A percentile compares a stretch with the other conserved stretches of the same genome.
phyloP scores from a whole-genome alignment of 805 yeast species.

The Candida succiphila region DNA sequence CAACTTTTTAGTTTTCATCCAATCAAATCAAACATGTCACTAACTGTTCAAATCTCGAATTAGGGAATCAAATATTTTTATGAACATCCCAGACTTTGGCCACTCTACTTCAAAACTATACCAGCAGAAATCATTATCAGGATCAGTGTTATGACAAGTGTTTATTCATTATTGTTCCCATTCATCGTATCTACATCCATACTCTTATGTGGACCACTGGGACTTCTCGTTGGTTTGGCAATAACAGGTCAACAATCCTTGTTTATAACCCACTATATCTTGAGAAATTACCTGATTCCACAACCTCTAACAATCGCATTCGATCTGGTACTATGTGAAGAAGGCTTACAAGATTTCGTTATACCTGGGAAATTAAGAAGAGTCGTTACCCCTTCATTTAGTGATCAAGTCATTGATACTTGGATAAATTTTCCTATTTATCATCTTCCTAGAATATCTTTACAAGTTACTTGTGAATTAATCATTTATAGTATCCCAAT shows the following conservation, averaged over 20 bases:
- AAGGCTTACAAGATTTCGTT: slow-evolving; percentile 18
- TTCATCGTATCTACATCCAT: slow-evolving; percentile 12
- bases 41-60: slow-evolving; percentile 11
- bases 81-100: slow-evolving; percentile 15
- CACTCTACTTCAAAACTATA: slow-evolving; percentile 12
- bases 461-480: not conserved
- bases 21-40: not conserved
- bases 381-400: slow-evolving; percentile 16
- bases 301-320: slow-evolving; percentile 15
- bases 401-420: slow-evolving; percentile 10
- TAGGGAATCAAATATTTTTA: slow-evolving; percentile 17
- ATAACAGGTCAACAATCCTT: slow-evolving; percentile 18
- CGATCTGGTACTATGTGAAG: slow-evolving; percentile 17
- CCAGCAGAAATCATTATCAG: slow-evolving; percentile 14
- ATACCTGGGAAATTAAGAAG: slow-evolving; percentile 23
- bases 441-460: slow-evolving; percentile 4
- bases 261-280: slow-evolving; percentile 12
- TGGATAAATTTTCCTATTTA: slow-evolving; percentile 9
- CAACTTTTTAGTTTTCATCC: not conserved
- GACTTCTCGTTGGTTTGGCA: slow-evolving; percentile 13
- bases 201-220: slow-evolving; percentile 18
- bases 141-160: slow-evolving; percentile 8
- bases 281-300: slow-evolving; percentile 15
- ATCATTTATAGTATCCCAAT: slow-evolving; percentile 14
- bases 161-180: slow-evolving; percentile 13